phyloP scores from a whole-genome alignment of 345 rosid genomes.

The Pelargonium nanum region DNA sequence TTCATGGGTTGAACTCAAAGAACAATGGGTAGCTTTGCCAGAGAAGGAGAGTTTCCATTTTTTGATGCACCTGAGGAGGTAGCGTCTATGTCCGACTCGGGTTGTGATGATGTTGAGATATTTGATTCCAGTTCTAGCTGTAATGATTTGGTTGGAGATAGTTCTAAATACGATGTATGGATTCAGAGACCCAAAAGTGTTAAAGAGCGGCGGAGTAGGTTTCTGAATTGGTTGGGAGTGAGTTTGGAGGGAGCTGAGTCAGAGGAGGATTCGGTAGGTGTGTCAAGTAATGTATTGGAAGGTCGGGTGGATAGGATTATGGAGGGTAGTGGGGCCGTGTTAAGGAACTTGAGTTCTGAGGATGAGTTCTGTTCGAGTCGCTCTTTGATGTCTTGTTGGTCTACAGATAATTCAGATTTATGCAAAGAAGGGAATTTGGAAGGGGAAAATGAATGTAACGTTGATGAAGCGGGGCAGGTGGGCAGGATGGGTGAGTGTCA shows the following conservation, averaged over 20 bases:
- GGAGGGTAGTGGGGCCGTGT: conserved; percentile 36
- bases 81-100: conserved; percentile 23
- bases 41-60: conserved; percentile 49
- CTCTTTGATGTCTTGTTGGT: conserved; percentile 28
- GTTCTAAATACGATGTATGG: conserved; percentile 55
- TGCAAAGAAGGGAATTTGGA: conserved; percentile 27
- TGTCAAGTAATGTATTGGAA: conserved; percentile 9
- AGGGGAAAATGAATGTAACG: conserved; percentile 18
- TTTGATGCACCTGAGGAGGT: conserved; percentile 68
- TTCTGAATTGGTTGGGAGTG: conserved; percentile 53
- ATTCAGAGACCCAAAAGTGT: conserved; percentile 45
- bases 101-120: conserved; percentile 3
- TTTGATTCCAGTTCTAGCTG: conserved; percentile 1
- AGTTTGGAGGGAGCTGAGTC: conserved; percentile 14
- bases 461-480: conserved; percentile 12
- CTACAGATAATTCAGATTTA: conserved; percentile 28
- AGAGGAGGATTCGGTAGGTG: conserved; percentile 19
- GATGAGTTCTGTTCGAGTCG: conserved; percentile 44
- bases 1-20: conserved; percentile 62
- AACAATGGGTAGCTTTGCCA: conserved; percentile 51
- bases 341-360: conserved; percentile 30
- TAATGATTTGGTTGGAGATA: conserved; percentile 10
- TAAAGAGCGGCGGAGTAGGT: conserved; percentile 43
- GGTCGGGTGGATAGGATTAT: conserved; percentile 28
- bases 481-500: conserved; percentile 12